Percentiles rank a stretch among this genome's conserved stretches.
Conservation (phyloP, 2,329 filamentous ascomycete genomes). For the Capronia epimyces region DNA sequence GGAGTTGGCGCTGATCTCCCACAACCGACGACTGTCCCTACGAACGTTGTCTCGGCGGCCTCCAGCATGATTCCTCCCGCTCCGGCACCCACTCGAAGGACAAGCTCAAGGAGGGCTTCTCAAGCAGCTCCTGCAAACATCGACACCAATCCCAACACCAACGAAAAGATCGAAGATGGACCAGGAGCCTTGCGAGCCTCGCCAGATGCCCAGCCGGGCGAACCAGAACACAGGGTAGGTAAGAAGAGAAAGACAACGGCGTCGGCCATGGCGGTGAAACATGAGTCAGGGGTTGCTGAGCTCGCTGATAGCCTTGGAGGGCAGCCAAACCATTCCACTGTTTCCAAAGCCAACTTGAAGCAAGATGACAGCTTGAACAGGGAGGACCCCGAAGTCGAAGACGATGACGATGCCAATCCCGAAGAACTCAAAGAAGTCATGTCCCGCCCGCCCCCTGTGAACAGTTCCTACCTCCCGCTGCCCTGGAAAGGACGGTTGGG, state of each 20-base stretch:
- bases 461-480: constrained; percentile 75
- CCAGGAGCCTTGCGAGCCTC: constrained; percentile 30
- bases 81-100: constrained; percentile 20
- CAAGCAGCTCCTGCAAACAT: constrained; percentile 22
- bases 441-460: constrained; percentile 66
- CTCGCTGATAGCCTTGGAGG: constrained; percentile 14
- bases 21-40: not conserved
- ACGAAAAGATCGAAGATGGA: constrained; percentile 29
- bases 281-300: constrained; percentile 2
- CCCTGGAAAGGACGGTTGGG: constrained; percentile 87
- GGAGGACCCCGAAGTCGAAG: constrained; percentile 51
- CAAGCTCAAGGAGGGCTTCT: constrained; percentile 24
- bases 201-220: constrained; percentile 28
- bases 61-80: constrained; percentile 19
- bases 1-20: not conserved
- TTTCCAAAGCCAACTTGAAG: constrained; percentile 28
- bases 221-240: not conserved
- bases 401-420: constrained; percentile 46
- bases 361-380: constrained; percentile 27
- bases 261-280: not conserved
- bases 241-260: constrained; percentile 14
- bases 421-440: constrained; percentile 56
- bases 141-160: constrained; percentile 31
- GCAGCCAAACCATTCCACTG: constrained; percentile 10
- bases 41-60: constrained; percentile 5